Evolutionary conservation across 1,139 yeast genomes (phyloP).

Genomic region (Debaryomyces udenii): DNA sequence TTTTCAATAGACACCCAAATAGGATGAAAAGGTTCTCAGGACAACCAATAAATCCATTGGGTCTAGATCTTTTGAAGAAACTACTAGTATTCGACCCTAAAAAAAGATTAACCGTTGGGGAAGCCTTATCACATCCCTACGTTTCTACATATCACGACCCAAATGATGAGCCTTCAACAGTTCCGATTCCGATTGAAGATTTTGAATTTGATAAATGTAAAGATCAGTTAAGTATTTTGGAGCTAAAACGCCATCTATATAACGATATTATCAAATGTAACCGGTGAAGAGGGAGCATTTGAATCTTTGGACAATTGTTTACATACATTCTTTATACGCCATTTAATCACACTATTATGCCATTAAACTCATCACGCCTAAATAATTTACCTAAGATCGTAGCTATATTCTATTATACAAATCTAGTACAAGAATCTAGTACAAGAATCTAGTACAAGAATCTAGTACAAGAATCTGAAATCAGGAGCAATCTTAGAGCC

Average conservation of each 20-base stretch:
- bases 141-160: constrained; percentile 79
- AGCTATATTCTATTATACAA: background rate
- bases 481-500: constrained; percentile 46
- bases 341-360: too few relatives aligned
- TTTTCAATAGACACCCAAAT: constrained; percentile 24
- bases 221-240: constrained; percentile 68
- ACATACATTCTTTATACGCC: too few relatives aligned
- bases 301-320: too few relatives aligned
- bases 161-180: constrained; percentile 78
- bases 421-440: constrained; percentile 20
- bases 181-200: constrained; percentile 72
- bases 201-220: constrained; percentile 81
- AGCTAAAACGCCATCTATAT: constrained; percentile 70
- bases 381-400: background rate
- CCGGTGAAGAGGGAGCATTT: too few relatives aligned
- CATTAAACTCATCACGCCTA: background rate
- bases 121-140: constrained; percentile 84
- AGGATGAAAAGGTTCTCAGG: constrained; percentile 20
- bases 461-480: constrained; percentile 42
- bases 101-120: constrained; percentile 75
- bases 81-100: constrained; percentile 81
- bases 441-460: constrained; percentile 17
- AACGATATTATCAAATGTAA: constrained; percentile 52
- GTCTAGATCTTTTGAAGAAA: constrained; percentile 74
- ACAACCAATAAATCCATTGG: constrained; percentile 59